These are phyloP conservation scores for Athelia psychrophila DNA, from an alignment of 1,284 basidiomycete genomes.

Conservation along the genomic window DNA sequence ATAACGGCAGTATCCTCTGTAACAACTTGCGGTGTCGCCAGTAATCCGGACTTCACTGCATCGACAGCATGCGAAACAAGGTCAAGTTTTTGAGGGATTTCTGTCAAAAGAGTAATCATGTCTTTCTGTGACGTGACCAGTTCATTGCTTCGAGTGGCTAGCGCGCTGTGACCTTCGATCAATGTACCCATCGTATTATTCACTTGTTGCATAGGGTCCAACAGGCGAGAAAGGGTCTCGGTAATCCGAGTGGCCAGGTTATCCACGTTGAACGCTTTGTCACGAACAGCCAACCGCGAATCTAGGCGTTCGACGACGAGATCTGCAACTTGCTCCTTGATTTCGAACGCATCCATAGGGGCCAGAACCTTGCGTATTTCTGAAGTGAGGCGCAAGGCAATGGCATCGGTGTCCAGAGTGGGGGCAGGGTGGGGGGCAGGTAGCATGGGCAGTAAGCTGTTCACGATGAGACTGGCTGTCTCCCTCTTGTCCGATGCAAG, in stretches of 20 bases:
- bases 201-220: conserved; percentile 44
- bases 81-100: conserved; percentile 39
- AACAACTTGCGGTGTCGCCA: conserved; percentile 22
- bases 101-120: conserved; percentile 34
- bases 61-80: conserved; percentile 39
- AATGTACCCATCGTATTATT: conserved; percentile 37
- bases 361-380: conserved; percentile 70
- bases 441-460: conserved; percentile 66
- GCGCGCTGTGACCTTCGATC: conserved; percentile 37
- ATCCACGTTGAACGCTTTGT: conserved; percentile 66
- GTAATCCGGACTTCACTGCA: conserved; percentile 30
- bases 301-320: conserved; percentile 81
- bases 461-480: conserved; percentile 76
- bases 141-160: conserved; percentile 36
- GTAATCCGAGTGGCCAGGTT: conserved; percentile 51
- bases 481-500: conserved; percentile 83
- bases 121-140: conserved; percentile 29
- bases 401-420: conserved; percentile 49
- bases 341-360: conserved; percentile 76
- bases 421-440: conserved; percentile 41
- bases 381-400: conserved; percentile 55
- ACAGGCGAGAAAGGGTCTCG: conserved; percentile 46
- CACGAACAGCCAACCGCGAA: conserved; percentile 71
- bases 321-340: conserved; percentile 83
- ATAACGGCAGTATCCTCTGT: conserved; percentile 14